phyloP scores from a whole-genome alignment of 768 basidiomycete species.

The Trametes elegans region DNA sequence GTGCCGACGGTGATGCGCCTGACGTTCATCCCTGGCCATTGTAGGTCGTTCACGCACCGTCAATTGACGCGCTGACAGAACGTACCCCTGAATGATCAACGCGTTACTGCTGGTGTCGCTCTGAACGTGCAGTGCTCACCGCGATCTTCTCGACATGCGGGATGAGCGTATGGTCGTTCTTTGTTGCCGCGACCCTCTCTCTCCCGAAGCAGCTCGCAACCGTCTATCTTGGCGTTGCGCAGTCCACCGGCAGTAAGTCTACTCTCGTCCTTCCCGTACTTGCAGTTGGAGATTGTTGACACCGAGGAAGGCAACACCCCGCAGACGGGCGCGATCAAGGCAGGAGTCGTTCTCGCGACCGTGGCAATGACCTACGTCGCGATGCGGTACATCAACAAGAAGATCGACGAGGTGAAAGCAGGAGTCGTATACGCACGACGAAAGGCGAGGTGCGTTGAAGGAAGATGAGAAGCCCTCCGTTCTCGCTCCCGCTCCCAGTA shows the following conservation, averaged over 20 bases:
- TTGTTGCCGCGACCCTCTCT: conserved; percentile 70
- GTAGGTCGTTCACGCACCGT: conserved; percentile 39
- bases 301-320: background rate
- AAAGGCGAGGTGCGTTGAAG: conserved; percentile 58
- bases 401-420: conserved; percentile 68
- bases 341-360: conserved; percentile 63
- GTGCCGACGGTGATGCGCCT: conserved; percentile 72
- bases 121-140: conserved; percentile 61
- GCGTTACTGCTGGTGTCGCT: conserved; percentile 26
- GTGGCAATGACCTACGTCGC: conserved; percentile 67
- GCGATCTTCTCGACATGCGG: conserved; percentile 84
- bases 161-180: conserved; percentile 72
- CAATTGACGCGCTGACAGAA: conserved; percentile 51
- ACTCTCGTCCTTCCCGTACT: background rate
- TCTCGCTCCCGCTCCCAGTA: background rate
- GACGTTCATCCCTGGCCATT: conserved; percentile 83
- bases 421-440: conserved; percentile 62
- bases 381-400: conserved; percentile 76
- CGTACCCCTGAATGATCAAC: too few relatives aligned
- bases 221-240: conserved; percentile 73
- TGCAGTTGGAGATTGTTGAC: background rate
- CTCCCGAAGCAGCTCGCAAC: conserved; percentile 87
- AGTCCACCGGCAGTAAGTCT: background rate
- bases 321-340: conserved; percentile 57
- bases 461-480: too few relatives aligned